Percentiles rank a stretch among this genome's conserved stretches.
Evolutionary conservation across 2,329 filamentous ascomycete genomes (phyloP).

Genomic region (Neonectria coccinea): DNA sequence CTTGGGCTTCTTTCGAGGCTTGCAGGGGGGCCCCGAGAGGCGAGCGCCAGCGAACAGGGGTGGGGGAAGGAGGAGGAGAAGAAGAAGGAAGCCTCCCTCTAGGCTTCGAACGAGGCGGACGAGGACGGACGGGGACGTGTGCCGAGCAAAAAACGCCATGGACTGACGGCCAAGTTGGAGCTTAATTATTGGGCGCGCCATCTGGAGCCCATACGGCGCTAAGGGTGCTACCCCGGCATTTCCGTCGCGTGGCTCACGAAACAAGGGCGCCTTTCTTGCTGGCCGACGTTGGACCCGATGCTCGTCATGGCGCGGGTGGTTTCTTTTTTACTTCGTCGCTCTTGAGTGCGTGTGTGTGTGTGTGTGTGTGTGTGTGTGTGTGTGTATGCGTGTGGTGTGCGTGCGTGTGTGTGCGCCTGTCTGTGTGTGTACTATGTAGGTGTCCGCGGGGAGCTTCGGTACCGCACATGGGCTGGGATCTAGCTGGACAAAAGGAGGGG

Average conservation of each 20-base stretch:
- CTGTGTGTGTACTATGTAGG: background rate
- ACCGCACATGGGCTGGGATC: background rate
- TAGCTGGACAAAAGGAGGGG: background rate
- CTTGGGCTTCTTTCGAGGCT: slow-evolving; percentile 25
- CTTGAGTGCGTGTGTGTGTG: no score
- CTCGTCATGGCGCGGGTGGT: background rate
- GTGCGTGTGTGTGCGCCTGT: no score
- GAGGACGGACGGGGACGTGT: slow-evolving; percentile 42
- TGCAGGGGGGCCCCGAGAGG: slow-evolving; percentile 34
- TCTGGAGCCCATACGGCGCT: slow-evolving; percentile 32
- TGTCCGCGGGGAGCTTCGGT: background rate
- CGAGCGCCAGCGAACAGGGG: slow-evolving; percentile 10
- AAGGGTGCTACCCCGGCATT: slow-evolving; percentile 43
- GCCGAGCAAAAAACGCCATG: slow-evolving; percentile 41
- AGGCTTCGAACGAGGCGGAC: slow-evolving; percentile 27
- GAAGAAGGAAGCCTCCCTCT: no score
- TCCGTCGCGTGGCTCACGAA: slow-evolving; percentile 43
- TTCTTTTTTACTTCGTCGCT: background rate
- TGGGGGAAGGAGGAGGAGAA: no score
- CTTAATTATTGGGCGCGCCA: slow-evolving; percentile 47
- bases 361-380: no score
- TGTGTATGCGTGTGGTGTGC: no score
- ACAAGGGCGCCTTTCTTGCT: slow-evolving; percentile 13
- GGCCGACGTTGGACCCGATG: slow-evolving; percentile 20
- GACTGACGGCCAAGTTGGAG: slow-evolving; percentile 46